Conservation (phyloP, 805 yeast genomes). For the Metschnikowia borealis region DNA sequence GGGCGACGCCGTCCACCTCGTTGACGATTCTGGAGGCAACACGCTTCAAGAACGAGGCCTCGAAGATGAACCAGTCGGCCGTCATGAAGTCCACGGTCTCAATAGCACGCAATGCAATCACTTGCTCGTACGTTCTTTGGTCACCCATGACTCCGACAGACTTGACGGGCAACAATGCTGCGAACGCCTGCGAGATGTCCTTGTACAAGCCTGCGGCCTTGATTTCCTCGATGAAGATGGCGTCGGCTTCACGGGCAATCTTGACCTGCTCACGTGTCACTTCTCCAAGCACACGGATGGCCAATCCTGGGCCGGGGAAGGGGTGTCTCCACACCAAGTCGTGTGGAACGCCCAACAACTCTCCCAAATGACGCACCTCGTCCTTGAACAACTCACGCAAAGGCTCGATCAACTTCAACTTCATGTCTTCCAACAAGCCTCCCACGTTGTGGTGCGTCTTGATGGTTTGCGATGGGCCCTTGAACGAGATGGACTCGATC, state of each 20-base stretch:
- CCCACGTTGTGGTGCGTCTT: constrained; percentile 99
- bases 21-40: constrained; percentile 96
- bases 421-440: constrained; percentile 96
- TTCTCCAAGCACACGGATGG: constrained; percentile 96
- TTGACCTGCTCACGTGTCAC: constrained; percentile 90
- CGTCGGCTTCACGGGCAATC: constrained; percentile 96
- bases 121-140: constrained; percentile 98
- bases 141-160: constrained; percentile 99
- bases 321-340: constrained; percentile 99
- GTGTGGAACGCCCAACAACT: constrained; percentile 89
- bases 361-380: constrained; percentile 96
- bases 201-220: constrained; percentile 87
- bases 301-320: constrained; percentile 99
- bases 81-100: constrained; percentile 99
- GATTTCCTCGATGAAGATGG: constrained; percentile 94
- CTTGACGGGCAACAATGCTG: constrained; percentile 93
- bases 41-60: constrained; percentile 83
- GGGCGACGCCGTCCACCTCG: constrained; percentile 98
- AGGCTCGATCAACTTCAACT: constrained; percentile 96
- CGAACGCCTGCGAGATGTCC: constrained; percentile 95
- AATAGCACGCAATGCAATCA: constrained; percentile 96
- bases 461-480: constrained; percentile 99
- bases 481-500: constrained; percentile 96
- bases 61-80: constrained; percentile 97
- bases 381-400: constrained; percentile 97